Percentiles rank a stretch among this genome's conserved stretches.
Evolutionary conservation across 768 basidiomycete species (phyloP).

Genomic region (Nidularia sp.): DNA sequence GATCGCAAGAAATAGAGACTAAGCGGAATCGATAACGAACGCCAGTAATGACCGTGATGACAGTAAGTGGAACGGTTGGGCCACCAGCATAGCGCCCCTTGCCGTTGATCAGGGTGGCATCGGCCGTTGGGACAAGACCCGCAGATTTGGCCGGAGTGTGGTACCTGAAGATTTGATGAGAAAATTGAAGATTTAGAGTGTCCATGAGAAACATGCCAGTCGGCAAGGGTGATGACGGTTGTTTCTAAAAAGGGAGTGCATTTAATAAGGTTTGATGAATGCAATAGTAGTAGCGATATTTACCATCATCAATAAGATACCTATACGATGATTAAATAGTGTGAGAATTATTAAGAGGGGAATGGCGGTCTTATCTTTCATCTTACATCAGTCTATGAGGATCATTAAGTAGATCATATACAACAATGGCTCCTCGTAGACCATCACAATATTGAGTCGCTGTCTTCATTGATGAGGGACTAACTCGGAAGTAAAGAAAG

Average conservation of each 20-base stretch:
- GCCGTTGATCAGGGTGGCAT: slow-evolving; percentile 33
- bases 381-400: slow-evolving; percentile 11
- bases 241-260: slow-evolving; percentile 16
- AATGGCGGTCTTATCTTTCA: too few species aligned
- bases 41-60: slow-evolving; percentile 26
- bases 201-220: slow-evolving; percentile 20
- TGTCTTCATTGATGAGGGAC: slow-evolving; percentile 24
- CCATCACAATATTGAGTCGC: slow-evolving; percentile 48
- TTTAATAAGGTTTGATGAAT: not conserved
- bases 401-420: slow-evolving; percentile 26
- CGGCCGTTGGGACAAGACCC: slow-evolving; percentile 13
- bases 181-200: slow-evolving; percentile 9
- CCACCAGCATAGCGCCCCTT: slow-evolving; percentile 29
- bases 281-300: slow-evolving; percentile 21
- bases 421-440: slow-evolving; percentile 34
- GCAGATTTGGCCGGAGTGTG: slow-evolving; percentile 14
- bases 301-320: slow-evolving; percentile 28
- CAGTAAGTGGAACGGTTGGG: slow-evolving; percentile 20
- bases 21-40: slow-evolving; percentile 26
- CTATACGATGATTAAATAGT: not conserved
- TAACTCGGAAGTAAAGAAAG: slow-evolving; percentile 10
- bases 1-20: slow-evolving; percentile 20
- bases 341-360: too few species aligned
- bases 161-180: slow-evolving; percentile 11
- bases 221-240: slow-evolving; percentile 35